Evolutionary conservation across 1,284 basidiomycete genomes (phyloP), one percentile per base, ranked within the genome.

Genomic region (Naganishia albida): DNA sequence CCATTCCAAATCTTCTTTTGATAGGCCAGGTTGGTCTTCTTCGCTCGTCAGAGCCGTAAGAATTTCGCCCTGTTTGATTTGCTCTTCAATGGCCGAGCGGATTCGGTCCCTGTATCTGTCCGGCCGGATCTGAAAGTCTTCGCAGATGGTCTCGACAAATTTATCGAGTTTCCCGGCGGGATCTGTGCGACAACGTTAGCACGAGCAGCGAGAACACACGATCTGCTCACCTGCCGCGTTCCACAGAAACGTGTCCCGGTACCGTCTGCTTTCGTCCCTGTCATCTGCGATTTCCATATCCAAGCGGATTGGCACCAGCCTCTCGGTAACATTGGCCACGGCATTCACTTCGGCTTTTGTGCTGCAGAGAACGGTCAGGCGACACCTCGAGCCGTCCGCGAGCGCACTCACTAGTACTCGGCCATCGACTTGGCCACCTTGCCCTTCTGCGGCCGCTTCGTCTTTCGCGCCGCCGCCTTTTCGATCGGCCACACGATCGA

Each of bases 191-290:
- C 16, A 20, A 15, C 39, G 54, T 43, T 40, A 66, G 50, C 42
- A 53, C 53, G 18, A 50, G 16, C 43, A 13, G 16, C 23, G 18
- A 39, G 42, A 25, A 40, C 25, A 30, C 57, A 18, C 30, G n/a
- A 46, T 26, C 44, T 16, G 80, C 85, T 60, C 67, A 93, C 92
- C 92, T 71, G 90, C 88, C 60, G 94, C 81, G 74, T 99, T 97
- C 95, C 95, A 99, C 40, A 95, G 86, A 78, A 99, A 97, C 0
- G 95, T 94, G 76, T 99, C 95, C 43, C 93, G 86, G 82, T 98
- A 87, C 78, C 89, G 91, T 75, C 90, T 88, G 74, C 91, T 89
- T 57, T 85, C 84, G 63, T 95, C 88, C 15, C 40, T 60, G 16
- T 30, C 23, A 18, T 60, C 57, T 0, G 44, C 39, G 15, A 60